These are phyloP conservation scores for Murraya koenigii DNA, from an alignment of 345 rosid genomes.

Conservation along the genomic window DNA sequence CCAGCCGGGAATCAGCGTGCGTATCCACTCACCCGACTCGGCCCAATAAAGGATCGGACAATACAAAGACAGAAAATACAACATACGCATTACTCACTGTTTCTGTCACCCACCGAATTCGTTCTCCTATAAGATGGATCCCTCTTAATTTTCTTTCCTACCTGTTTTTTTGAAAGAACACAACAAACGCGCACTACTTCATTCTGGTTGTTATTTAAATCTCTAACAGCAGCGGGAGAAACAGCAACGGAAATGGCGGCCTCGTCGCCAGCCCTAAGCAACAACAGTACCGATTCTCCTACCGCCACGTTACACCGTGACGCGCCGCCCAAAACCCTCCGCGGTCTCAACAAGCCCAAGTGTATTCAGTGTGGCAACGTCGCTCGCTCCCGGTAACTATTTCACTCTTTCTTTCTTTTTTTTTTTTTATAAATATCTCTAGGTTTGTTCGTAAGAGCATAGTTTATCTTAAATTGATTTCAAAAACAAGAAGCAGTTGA, in stretches of 20 bases:
- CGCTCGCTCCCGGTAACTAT: conserved; percentile 81
- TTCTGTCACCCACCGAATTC: background rate
- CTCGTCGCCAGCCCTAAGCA: conserved; percentile 47
- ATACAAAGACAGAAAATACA: too few relatives aligned
- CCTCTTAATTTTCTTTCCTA: background rate
- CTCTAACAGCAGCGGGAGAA: conserved; percentile 14
- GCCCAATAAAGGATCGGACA: background rate
- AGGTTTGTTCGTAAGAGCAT: background rate
- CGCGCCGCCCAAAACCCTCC: conserved; percentile 70
- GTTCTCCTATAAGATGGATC: background rate
- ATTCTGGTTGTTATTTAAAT: background rate
- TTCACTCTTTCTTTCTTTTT: background rate
- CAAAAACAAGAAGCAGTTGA: background rate
- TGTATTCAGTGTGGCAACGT: conserved; percentile 96
- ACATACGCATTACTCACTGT: too few relatives aligned
- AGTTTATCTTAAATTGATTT: background rate
- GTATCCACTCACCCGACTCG: background rate
- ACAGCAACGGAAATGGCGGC: conserved; percentile 32
- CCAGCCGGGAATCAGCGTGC: too few relatives aligned
- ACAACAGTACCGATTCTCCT: conserved; percentile 26
- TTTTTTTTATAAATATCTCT: background rate
- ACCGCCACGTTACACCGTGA: conserved; percentile 25
- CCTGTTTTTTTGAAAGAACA: background rate
- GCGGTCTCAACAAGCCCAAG: conserved; percentile 97
- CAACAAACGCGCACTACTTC: background rate